Evolutionary conservation across 345 rosid species (phyloP), one percentile per base, ranked within the genome.

Genomic region (Ailanthus altissimus): DNA sequence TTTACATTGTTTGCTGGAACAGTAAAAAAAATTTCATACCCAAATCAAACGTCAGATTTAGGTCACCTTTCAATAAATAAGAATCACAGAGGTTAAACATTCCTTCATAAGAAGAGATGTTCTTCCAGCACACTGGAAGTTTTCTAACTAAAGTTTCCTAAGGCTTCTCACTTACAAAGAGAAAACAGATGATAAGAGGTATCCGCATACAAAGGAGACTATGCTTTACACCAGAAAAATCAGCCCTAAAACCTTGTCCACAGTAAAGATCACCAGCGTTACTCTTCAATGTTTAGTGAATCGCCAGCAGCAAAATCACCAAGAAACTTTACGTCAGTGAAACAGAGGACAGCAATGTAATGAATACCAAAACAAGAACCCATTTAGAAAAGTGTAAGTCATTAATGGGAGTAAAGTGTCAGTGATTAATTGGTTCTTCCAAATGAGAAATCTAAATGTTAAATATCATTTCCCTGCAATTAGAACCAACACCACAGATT

Each of bases 261-360:
- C 81, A 68, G 64, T 63, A 68, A 68, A 46, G 46, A 65, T 72
- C 78, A 20, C 54, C 56, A 4, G 63, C 77, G 3, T 82, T 38
- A 68, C 62, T 82, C 85, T 77, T 79, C 81, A 53, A 69, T 40
- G 46, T 77, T 72, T 79, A 81, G 57, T 45, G 77, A 74, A 69
- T 72, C 81, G 72, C 78, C 81, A 66, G 74, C 91, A 88, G 91
- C 88, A 79, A 73, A 79, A 75, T n/a, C 75, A 78, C 47, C 60
- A 15, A 76, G 7, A 64, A 73, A 57, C 16, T 38, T 70, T 6
- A 6, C 16, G 26, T 72, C 28, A 78, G 69, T 16, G 61, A 68
- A 26, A 10, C 0, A 14, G 25, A 57, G 28, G 45, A 26, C 61
- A 50, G 28, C n/a, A 20, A 56, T 38, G 64, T 46, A 47, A 13